phyloP scores from a whole-genome alignment of 78 protist genomes.

The Capsaspora owczarzaki region DNA sequence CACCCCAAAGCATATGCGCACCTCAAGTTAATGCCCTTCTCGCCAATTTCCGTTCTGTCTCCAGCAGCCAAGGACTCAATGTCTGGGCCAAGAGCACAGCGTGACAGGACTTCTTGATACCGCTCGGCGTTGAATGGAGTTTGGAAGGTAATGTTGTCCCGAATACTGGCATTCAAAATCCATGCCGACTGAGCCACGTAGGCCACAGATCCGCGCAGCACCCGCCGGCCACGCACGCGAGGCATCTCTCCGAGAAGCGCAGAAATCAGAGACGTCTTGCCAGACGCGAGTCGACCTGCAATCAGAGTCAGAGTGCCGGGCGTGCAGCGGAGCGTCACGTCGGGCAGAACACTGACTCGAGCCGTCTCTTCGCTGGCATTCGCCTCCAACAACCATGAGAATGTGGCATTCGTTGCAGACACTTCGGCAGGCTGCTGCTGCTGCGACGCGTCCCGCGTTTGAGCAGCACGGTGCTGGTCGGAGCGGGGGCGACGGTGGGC shows the following conservation, averaged over 20 bases:
- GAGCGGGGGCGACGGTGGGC: no score
- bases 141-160: constrained; percentile 89
- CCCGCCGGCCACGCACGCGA: constrained; percentile 27
- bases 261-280: constrained; percentile 67
- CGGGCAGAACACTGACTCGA: no score
- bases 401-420: not conserved
- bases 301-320: constrained; percentile 48
- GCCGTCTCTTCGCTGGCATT: no score
- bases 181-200: constrained; percentile 83
- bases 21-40: constrained; percentile 84
- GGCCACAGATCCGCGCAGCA: constrained; percentile 49
- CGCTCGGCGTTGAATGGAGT: constrained; percentile 30
- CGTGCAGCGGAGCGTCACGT: not conserved
- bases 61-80: constrained; percentile 13
- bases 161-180: constrained; percentile 83
- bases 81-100: constrained; percentile 37
- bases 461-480: no score
- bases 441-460: no score
- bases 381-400: no score
- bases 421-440: not conserved
- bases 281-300: constrained; percentile 78
- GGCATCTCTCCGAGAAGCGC: constrained; percentile 70
- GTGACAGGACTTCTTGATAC: constrained; percentile 58
- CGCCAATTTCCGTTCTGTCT: constrained; percentile 87
- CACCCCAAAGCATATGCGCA: no score